Conservation (phyloP, 23 red algal genomes). For the Gracilaria caudata region DNA sequence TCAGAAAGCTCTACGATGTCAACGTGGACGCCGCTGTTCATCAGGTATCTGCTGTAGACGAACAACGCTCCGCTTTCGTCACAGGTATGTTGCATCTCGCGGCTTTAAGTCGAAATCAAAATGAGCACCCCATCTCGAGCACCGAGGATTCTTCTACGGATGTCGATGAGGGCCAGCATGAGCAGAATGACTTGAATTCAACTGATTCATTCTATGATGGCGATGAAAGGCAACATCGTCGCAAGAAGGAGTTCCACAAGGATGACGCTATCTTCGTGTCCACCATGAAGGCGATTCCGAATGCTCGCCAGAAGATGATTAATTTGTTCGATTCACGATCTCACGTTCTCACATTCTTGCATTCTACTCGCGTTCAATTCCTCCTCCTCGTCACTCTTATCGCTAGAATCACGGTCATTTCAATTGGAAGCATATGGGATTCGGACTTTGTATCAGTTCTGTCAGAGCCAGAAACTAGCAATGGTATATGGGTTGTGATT, state of each 20-base stretch:
- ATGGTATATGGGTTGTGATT: constrained; percentile 30
- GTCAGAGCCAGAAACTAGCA: not conserved
- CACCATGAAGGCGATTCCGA: not conserved
- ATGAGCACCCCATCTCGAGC: not conserved
- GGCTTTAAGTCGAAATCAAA: not conserved
- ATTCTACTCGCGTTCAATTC: constrained; percentile 49
- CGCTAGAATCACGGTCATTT: constrained; percentile 22
- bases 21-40: constrained; percentile 15
- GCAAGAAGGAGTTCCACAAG: constrained; percentile 18
- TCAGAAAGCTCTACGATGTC: constrained; percentile 5
- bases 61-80: constrained; percentile 29
- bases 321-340: constrained; percentile 30
- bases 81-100: constrained; percentile 7
- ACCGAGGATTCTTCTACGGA: constrained; percentile 10
- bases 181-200: not conserved
- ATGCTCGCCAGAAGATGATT: constrained; percentile 26
- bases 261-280: constrained; percentile 20
- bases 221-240: not conserved
- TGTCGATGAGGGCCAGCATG: not conserved
- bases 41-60: not conserved
- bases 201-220: constrained; percentile 1
- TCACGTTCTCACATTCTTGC: constrained; percentile 49
- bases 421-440: constrained; percentile 1
- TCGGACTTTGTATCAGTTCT: constrained; percentile 6
- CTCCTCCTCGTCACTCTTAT: constrained; percentile 35